phyloP scores from a whole-genome alignment of 805 yeast genomes.

The Starmera caribaea region DNA sequence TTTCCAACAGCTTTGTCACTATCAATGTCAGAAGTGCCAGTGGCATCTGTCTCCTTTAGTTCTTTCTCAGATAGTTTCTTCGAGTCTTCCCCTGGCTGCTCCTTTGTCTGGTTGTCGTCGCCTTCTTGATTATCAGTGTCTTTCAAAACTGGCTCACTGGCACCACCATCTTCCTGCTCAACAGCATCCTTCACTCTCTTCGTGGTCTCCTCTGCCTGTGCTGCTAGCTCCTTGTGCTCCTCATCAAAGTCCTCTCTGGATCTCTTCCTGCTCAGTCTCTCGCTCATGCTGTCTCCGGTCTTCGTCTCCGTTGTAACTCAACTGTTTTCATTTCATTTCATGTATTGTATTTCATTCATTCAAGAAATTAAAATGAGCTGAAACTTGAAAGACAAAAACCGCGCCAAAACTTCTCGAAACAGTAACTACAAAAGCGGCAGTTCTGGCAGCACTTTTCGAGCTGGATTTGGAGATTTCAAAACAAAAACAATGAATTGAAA shows the following conservation, averaged over 20 bases:
- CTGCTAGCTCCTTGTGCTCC: conserved; percentile 13
- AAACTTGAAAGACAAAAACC: too few relatives aligned
- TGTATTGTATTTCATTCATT: too few relatives aligned
- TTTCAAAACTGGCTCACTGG: not conserved
- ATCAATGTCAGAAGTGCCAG: not conserved
- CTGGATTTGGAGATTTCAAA: too few relatives aligned
- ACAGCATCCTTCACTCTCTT: conserved; percentile 7
- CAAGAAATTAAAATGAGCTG: too few relatives aligned
- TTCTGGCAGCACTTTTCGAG: too few relatives aligned
- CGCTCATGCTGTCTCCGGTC: not conserved
- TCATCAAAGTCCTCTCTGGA: conserved; percentile 19
- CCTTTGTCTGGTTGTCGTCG: conserved; percentile 1
- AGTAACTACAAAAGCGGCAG: too few relatives aligned
- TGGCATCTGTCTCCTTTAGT: conserved; percentile 1
- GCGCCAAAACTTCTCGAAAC: too few relatives aligned
- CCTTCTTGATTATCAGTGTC: conserved; percentile 1
- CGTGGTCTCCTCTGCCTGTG: conserved; percentile 12
- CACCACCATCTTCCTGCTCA: conserved; percentile 6
- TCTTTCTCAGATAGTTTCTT: conserved; percentile 2
- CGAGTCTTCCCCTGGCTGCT: not conserved
- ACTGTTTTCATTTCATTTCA: too few relatives aligned
- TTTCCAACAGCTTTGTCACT: not conserved
- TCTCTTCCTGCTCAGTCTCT: conserved; percentile 14
- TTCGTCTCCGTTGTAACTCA: too few relatives aligned
- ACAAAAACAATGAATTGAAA: too few relatives aligned